Evolutionary conservation across 139 green algal species (phyloP), one percentile per base, ranked within the genome.

Genomic region (Tetraselmis striata): DNA sequence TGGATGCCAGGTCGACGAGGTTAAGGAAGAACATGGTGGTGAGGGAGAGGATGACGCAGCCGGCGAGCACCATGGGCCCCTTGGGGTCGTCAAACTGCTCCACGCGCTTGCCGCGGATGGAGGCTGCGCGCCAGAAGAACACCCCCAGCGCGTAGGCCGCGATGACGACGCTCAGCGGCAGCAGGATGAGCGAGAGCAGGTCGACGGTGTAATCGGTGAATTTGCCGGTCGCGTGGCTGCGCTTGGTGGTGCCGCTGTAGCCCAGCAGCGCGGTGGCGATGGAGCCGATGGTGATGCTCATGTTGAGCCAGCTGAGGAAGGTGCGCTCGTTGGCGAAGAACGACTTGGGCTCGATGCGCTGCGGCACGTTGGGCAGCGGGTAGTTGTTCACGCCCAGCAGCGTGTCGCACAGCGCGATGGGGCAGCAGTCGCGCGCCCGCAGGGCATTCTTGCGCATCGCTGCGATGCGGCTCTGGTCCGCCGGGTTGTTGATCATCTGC

Each of bases 321-420:
- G 96, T 99, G 84, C 96, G 92, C 88, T 98, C 96, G 84, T 98
- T 99, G 83, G 96, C 96, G 79, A 99, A 97, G 82, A 96, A 98
- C 23, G 94, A 97, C 89, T 99, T 99, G 77, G 96, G 96, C 89
- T 99, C 96, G 30, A 98, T 90, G 67, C 90, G 86, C 90, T 85
- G 79, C 29, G 81, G 86, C 1, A 87, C 75, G 79, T 86, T 83
- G 23, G 79, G 59, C 28, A 29, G 76, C 76, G 28, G 28, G 76
- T 67, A 67, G 45, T 67, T 67, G 45, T 67, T 67, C 11, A 67
- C 45, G 45, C 45, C 45, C 45, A 67, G 45, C 45, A 67, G 45
- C 11, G 45, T 67, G 45, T 67, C 45, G 18, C 45, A 67, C 11
- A 67, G 45, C 45, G 45, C 45, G 45, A 67, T 18, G 45, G 45